Evolutionary conservation across 2,329 filamentous ascomycete genomes (phyloP), one percentile per base, ranked within the genome.

Genomic region (Apiospora sp.): DNA sequence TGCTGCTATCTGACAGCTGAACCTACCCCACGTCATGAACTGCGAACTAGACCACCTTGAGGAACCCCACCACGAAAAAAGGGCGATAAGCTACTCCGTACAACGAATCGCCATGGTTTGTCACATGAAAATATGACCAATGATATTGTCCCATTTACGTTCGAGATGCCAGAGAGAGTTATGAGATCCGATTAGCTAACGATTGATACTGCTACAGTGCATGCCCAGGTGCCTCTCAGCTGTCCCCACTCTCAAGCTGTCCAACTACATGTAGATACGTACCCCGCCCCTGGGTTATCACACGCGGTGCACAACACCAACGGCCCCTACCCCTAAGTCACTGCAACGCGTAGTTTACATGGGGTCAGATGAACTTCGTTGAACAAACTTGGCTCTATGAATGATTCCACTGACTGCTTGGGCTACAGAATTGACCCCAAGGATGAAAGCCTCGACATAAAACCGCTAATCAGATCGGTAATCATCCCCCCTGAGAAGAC

Each of bases 11-110:
- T 64, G 12, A 37, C 58, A n/a, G 41, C 34, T 41, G 30, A 37
- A 61, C 58, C 4, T 41, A 58, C 58, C 58, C 58, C 58, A 41
- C 58, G 58, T 64, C 58, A 64, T 64, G 58, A 64, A 14, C 34
- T 12, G 34, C 13, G 30, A 64, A 64, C 58, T 64, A 64, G 41
- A 8, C 34, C 14, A 64, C 58, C 34, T 41, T 41, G 58, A 64
- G 58, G 58, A 64, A 64, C 58, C 58, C 58, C 58, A n/a, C 58
- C 58, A 41, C 58, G 19, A 64, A 24, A 24, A 64, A 64, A 12
- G 58, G 34, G 34, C 30, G 58, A 64, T 64, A 64, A 64, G 58
- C 30, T 41, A 30, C 27, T 30, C 27, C 27, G 27, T n/a, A 41
- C 34, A 41, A n/a, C 34, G 58, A 41, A 41, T 41, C 22, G 7